Percentiles rank a stretch among this genome's conserved stretches.
These are phyloP conservation scores for Leccinellum albellum DNA, from an alignment of 768 basidiomycete species.

Conservation along the genomic window DNA sequence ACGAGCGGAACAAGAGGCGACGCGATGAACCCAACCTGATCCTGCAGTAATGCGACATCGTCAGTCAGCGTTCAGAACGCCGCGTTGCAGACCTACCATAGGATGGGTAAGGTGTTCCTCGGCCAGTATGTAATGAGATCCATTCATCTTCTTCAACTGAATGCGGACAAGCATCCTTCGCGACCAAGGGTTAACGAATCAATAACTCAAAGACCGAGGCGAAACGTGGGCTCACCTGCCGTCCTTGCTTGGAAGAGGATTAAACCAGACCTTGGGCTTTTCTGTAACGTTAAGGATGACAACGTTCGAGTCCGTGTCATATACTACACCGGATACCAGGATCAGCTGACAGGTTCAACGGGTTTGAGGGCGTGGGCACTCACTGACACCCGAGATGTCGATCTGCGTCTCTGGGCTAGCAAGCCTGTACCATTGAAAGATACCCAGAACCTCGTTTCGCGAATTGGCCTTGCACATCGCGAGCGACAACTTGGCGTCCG, in stretches of 20 bases:
- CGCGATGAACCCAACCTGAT: conserved; percentile 20
- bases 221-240: conserved; percentile 38
- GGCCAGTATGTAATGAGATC: conserved; percentile 41
- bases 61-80: conserved; percentile 5
- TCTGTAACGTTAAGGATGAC: conserved; percentile 54
- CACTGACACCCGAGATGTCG: conserved; percentile 42
- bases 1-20: conserved; percentile 19
- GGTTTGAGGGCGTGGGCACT: conserved; percentile 16
- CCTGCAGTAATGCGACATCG: conserved; percentile 8
- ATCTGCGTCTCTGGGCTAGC: conserved; percentile 50
- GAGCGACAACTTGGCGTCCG: conserved; percentile 56
- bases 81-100: conserved; percentile 31
- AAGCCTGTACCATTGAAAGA: conserved; percentile 66
- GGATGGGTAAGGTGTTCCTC: conserved; percentile 64
- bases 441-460: conserved; percentile 48
- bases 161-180: conserved; percentile 47
- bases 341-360: background rate
- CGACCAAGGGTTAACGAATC: background rate
- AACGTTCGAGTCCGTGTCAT: conserved; percentile 39
- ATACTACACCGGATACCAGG: conserved; percentile 34
- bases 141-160: conserved; percentile 43
- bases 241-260: conserved; percentile 45
- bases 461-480: conserved; percentile 56
- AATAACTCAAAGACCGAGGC: background rate
- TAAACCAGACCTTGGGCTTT: conserved; percentile 36